A percentile compares a stretch with the other conserved stretches of the same genome.
These are phyloP conservation scores for Fragilariopsis cylindrus DNA, from an alignment of 108 stramenopile genomes.

Conservation along the genomic window DNA sequence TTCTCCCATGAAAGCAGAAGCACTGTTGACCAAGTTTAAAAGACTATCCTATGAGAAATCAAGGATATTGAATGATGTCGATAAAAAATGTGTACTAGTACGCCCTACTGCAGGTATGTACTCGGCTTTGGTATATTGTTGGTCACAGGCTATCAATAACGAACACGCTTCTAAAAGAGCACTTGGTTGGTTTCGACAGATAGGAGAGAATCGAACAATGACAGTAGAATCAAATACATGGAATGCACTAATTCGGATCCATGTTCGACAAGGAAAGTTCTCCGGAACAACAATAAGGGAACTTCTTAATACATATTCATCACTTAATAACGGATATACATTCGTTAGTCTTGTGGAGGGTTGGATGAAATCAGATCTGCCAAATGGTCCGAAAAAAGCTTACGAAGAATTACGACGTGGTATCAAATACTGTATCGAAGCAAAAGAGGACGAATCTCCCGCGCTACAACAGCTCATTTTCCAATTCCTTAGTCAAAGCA, in stretches of 20 bases:
- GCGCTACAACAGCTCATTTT: conserved; percentile 12
- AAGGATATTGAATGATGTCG: background rate
- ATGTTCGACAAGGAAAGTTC: conserved; percentile 2
- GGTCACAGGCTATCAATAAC: conserved; percentile 12
- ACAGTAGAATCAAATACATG: background rate
- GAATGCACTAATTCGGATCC: conserved; percentile 13
- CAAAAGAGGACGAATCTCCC: background rate
- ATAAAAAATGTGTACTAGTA: background rate
- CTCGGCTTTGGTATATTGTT: conserved; percentile 17
- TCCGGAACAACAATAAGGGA: background rate
- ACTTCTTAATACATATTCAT: background rate
- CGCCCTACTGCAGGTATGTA: conserved; percentile 1
- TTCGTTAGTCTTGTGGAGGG: conserved; percentile 17
- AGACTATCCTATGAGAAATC: background rate
- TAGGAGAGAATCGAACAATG: background rate
- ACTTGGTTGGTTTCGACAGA: conserved; percentile 9
- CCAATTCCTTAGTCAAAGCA: background rate
- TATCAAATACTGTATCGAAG: conserved; percentile 3
- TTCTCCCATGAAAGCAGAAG: conserved; percentile 6
- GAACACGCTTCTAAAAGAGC: conserved; percentile 4
- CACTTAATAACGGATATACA: conserved; percentile 8
- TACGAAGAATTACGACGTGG: conserved; percentile 8
- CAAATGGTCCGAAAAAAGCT: background rate
- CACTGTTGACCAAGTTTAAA: background rate
- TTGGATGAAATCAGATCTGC: background rate